Base-by-base conservation (phyloP, 495 filamentous ascomycete species). In the Pseudevernia furfuracea region DNA sequence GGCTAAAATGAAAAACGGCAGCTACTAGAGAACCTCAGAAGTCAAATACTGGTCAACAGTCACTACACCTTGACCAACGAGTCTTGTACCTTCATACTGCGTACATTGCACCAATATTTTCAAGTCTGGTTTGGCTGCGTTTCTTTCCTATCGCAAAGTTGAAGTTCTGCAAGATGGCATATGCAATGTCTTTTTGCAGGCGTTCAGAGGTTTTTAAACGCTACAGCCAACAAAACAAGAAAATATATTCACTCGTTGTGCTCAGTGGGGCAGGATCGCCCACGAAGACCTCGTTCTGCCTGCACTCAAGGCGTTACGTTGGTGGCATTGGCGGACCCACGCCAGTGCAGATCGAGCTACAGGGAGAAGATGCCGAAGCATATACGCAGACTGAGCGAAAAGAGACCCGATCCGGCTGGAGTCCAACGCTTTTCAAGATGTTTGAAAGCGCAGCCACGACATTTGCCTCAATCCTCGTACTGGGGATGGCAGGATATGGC, bases 401-500 rank as follows among this genome's bases (percentile, higher is more conserved):
- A n/a, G 49, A 41, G 28, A 23, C n/a, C 23, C 36, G 38, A 44
- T 57, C 49, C 25, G 46, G 37, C 52, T 81, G 76, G 75, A 74
- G 71, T 49, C 74, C 78, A 21, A 87, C 85, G 6, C 71, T 79
- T n/a, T 81, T 83, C 67, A 96, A 91, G 71, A 90, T 93, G 85
- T 78, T 90, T 55, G 93, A 97, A 75, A 80, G 88, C 32, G 90
- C 91, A 10, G 85, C 86, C 23, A 96, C 93, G 3, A 96, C 93
- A 0, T 81, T 90, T 28, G 89, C 91, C n/a, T 94, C 89, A 30
- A 87, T 97, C 55, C 70, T 85, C 4, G 84, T 97, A 23, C 77
- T 97, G 38, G 93, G 89, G 74, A 73, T 86, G 9, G 90, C 92
- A 25, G 94, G 91, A 46, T 98, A 91, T 71, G 93, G 91, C 48